These are phyloP conservation scores for Funneliformis geosporum DNA, from an alignment of 192 early-diverging fungal species.

Conservation along the genomic window DNA sequence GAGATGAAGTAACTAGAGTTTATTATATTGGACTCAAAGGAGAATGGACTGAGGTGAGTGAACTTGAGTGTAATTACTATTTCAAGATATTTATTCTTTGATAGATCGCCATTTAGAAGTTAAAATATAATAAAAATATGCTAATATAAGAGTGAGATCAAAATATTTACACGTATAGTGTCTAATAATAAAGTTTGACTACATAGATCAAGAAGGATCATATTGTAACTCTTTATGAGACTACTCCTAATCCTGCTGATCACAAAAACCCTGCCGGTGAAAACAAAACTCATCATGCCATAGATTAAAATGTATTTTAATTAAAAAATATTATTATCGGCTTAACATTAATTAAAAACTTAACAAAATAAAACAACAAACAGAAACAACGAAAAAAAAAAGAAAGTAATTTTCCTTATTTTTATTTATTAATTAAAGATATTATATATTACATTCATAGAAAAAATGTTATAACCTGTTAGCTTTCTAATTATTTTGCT, in stretches of 20 bases:
- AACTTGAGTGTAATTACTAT: neutral
- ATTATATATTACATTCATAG: neutral
- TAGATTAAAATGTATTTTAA: conserved; percentile 53
- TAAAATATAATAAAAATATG: no score
- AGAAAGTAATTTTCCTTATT: neutral
- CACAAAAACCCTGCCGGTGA: conserved; percentile 63
- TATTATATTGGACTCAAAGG: conserved; percentile 89
- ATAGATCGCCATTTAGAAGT: no score
- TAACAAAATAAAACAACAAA: neutral
- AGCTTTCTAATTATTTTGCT: neutral
- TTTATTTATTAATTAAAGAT: neutral
- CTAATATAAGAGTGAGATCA: neutral
- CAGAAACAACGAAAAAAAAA: no score
- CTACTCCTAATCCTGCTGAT: conserved; percentile 71
- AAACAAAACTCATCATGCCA: conserved; percentile 45
- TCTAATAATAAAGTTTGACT: neutral
- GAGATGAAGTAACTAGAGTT: conserved; percentile 73
- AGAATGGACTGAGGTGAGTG: conserved; percentile 74
- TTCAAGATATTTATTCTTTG: neutral
- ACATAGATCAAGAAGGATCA: conserved; percentile 62
- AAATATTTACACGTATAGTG: neutral
- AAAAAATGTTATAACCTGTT: neutral
- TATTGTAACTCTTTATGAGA: conserved; percentile 73
- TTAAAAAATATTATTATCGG: no score
- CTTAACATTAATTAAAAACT: no score